phyloP scores from a whole-genome alignment of 2,329 filamentous ascomycete species.

The Bisporella sp. region DNA sequence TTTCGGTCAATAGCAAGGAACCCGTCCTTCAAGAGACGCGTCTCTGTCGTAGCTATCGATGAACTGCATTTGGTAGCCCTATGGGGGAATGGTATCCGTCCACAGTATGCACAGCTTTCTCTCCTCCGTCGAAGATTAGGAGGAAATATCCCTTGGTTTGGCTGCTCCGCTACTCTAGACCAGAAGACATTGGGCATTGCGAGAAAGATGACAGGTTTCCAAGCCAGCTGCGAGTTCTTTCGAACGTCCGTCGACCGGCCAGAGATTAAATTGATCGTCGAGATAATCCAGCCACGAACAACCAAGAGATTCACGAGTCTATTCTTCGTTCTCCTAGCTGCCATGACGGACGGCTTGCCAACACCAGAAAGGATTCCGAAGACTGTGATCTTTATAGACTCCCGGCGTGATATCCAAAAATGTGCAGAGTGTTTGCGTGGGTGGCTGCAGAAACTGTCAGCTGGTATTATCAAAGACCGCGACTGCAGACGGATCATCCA shows the following conservation, averaged over 20 bases:
- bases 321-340: neutral
- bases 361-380: neutral
- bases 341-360: neutral
- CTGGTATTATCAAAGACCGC: neutral
- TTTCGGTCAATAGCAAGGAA: conserved; percentile 2
- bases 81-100: neutral
- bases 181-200: conserved; percentile 1
- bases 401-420: neutral
- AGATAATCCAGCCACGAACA: conserved; percentile 4
- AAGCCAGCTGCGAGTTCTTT: conserved; percentile 3
- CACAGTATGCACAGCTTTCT: conserved; percentile 5
- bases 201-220: conserved; percentile 7
- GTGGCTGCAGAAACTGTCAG: neutral
- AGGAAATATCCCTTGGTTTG: conserved; percentile 3
- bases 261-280: conserved; percentile 3
- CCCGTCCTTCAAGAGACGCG: conserved; percentile 1
- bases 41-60: neutral
- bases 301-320: neutral
- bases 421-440: neutral
- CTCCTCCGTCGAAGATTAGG: conserved; percentile 3
- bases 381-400: neutral
- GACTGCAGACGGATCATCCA: neutral
- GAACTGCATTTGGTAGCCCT: neutral
- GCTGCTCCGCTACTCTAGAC: conserved; percentile 4
- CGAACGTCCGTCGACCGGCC: conserved; percentile 4